Evolutionary conservation across 1,284 basidiomycete species (phyloP), one percentile per base, ranked within the genome.

Genomic region (Irpex sp.): DNA sequence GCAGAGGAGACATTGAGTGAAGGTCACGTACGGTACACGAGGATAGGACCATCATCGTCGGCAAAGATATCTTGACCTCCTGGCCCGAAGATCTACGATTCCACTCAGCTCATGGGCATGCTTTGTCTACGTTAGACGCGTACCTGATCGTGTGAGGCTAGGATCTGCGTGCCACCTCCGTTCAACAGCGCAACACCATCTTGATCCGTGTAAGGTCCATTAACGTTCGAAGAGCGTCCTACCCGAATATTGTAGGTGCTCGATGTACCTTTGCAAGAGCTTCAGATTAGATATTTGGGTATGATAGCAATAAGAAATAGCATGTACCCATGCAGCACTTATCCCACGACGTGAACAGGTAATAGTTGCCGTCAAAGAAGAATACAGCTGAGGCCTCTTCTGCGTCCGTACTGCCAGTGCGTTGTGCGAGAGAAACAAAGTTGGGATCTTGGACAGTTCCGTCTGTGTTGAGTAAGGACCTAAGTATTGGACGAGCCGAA

Each of bases 171-270:
- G 12, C 39, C 39, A 45, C 39, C 39, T 5, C 39, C 39, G n/a
- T 45, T 6, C 7, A n/a, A 45, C 12, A 84, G 70, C 0, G 76
- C 67, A 28, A 81, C 78, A 53, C 82, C 82, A 39, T 70, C 59
- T 63, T 78, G 58, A 66, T 86, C 84, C 55, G 79, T 77, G 64
- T 77, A 86, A 0, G 77, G 75, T 3, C 82, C 80, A 14, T 68
- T 75, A 7, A 75, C 67, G 45, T 78, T 78, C 12, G 74, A 69
- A 5, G 81, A 77, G 37, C 83, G 76, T 10, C 80, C 80, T 35
- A 86, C 83, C 10, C 82, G 78, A 59, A 84, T 83, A 65, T 84
- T 85, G 67, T 85, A 85, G 0, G 82, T 85, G 69, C 81, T 81
- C 9, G 70, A 73, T 14, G 75, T 45, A 7, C 39, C 39, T 45